Base-by-base conservation (phyloP, 2,329 filamentous ascomycete genomes). In the Chaetomiaceae sp. region DNA sequence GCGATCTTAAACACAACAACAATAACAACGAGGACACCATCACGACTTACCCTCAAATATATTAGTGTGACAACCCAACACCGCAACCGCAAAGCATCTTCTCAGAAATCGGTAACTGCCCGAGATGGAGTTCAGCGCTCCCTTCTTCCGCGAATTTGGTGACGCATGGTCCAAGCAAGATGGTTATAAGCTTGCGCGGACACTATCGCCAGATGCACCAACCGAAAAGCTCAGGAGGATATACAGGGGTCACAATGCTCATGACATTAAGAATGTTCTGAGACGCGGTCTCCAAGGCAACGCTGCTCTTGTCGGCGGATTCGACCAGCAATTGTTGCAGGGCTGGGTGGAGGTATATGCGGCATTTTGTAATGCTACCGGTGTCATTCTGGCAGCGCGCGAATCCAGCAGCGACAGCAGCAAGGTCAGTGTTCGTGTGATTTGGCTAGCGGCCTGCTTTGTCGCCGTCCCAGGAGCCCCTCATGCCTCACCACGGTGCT, bases 291-390 rank as follows among this genome's bases (percentile, higher is more conserved):
- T 92, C 55, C 73, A 75, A 53, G 82, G 85, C 60, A 82, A 77
- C 61, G 78, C 77, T 51, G 72, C 75, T 23, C 76, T 74, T 53
- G 73, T 75, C 27, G 69, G 74, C 27, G 78, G 74, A 48, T 67
- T 90, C 21, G 73, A 77, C n/a, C 77, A 81, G 36, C 79, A 84
- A 36, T 89, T 96, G 71, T 75, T 82, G 21, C 80, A 78, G 53
- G 86, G 85, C n/a, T 99, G 94, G 94, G 76, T 86, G 0, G 91
- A 96, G 34, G 84, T 97, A 27, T 95, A 91, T 66, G 75, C 79
- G 32, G 77, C 82, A 18, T 96, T 91, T 66, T 96, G 91, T 90
- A 90, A 87, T 63, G 88, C 89, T 21, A 72, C 87, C 34, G 85
- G 84, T 29, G 85, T 89, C 62, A 79, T 96, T 25, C 71, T 94